Evolutionary conservation across 192 early-diverging fungal species (phyloP).

Genomic region (Coemansia sp.): DNA sequence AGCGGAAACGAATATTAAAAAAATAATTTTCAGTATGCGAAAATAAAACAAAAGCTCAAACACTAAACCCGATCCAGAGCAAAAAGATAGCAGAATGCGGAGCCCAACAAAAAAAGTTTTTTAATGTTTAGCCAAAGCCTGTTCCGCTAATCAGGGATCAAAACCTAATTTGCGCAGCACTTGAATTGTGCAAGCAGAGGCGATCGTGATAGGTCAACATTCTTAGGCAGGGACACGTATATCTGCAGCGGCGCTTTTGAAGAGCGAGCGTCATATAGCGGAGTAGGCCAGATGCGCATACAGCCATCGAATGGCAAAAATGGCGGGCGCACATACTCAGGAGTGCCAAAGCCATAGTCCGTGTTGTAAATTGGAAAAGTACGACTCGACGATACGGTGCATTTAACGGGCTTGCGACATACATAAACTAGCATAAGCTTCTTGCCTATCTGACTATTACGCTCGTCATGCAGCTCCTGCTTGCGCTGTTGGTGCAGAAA

Average conservation of each 20-base stretch:
- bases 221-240: constrained; percentile 41
- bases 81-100: not conserved
- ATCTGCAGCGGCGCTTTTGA: constrained; percentile 30
- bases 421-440: constrained; percentile 43
- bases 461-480: constrained; percentile 23
- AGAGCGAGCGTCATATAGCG: constrained; percentile 2
- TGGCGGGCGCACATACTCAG: constrained; percentile 46
- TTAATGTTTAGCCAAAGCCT: not conserved
- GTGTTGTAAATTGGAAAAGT: constrained; percentile 47
- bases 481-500: constrained; percentile 24
- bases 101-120: not conserved
- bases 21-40: not conserved
- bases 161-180: not conserved
- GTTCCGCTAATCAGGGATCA: not conserved
- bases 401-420: constrained; percentile 25
- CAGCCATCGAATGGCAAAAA: constrained; percentile 51
- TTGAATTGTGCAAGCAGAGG: constrained; percentile 26
- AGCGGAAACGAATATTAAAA: not conserved
- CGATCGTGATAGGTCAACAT: constrained; percentile 32
- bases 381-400: constrained; percentile 40
- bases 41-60: not conserved
- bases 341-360: constrained; percentile 47
- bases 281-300: constrained; percentile 51
- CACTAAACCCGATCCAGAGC: not conserved
- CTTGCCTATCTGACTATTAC: constrained; percentile 1